phyloP scores from a whole-genome alignment of 2,329 filamentous ascomycete species.

The Alternaria gaisen region DNA sequence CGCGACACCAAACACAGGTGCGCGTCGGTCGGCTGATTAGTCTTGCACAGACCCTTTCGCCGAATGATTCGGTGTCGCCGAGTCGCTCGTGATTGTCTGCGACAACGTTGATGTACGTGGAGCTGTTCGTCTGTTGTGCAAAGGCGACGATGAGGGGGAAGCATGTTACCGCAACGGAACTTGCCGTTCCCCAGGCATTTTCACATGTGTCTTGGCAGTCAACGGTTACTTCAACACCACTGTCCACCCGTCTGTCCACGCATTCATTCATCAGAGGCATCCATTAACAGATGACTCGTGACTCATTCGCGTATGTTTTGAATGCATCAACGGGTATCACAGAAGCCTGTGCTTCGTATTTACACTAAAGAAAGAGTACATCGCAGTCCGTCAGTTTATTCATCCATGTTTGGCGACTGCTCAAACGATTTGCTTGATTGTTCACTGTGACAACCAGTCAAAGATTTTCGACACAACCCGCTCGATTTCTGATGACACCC shows the following conservation, averaged over 20 bases:
- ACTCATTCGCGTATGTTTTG: neutral
- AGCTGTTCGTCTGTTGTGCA: neutral
- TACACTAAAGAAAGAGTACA: neutral
- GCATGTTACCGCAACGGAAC: neutral
- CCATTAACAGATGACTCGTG: neutral
- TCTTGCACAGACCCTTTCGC: constrained; percentile 1
- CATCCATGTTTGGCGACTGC: neutral
- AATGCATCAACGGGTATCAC: neutral
- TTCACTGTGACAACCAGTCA: neutral
- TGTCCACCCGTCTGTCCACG: too few relatives aligned
- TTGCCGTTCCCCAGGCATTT: neutral
- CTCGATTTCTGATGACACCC: neutral
- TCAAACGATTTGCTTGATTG: neutral
- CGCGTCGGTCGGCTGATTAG: constrained; percentile 17
- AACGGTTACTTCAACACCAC: neutral
- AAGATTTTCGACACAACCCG: neutral
- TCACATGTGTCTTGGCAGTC: constrained; percentile 16
- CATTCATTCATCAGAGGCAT: neutral
- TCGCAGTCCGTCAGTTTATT: neutral
- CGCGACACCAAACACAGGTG: constrained; percentile 23
- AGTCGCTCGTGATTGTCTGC: constrained; percentile 1
- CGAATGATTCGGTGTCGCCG: constrained; percentile 22
- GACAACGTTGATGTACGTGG: neutral
- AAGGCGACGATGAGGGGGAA: neutral
- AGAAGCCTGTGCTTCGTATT: neutral